Conservation (phyloP, 2,329 filamentous ascomycete genomes). For the Clonostachys byssicola region DNA sequence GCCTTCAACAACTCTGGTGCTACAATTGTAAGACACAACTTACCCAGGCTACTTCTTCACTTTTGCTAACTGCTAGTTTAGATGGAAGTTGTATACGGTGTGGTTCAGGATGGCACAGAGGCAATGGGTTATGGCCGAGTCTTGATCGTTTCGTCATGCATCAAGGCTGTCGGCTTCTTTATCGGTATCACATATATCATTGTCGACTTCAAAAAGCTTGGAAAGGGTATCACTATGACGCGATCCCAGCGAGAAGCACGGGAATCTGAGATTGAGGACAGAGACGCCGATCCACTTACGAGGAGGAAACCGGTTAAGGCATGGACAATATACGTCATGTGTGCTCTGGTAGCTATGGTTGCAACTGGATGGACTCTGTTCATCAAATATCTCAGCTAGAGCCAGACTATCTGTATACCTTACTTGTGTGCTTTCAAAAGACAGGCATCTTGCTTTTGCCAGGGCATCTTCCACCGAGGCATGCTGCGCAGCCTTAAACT, state of each 20-base stretch:
- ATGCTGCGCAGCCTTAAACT: too few relatives aligned
- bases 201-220: slow-evolving; percentile 10
- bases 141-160: slow-evolving; percentile 6
- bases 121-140: slow-evolving; percentile 10
- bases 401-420: too few relatives aligned
- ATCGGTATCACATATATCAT: slow-evolving; percentile 10
- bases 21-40: slow-evolving; percentile 10
- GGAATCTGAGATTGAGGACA: slow-evolving; percentile 8
- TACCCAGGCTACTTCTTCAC: too few relatives aligned
- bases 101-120: slow-evolving; percentile 11
- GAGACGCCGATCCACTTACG: slow-evolving; percentile 9
- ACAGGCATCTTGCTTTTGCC: too few relatives aligned
- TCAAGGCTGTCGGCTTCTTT: slow-evolving; percentile 11
- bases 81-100: slow-evolving; percentile 15
- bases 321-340: slow-evolving; percentile 7
- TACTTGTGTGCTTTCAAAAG: too few relatives aligned
- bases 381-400: slow-evolving; percentile 10
- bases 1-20: slow-evolving; percentile 13
- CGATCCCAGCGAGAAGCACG: slow-evolving; percentile 6
- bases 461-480: too few relatives aligned
- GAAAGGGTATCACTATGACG: slow-evolving; percentile 12
- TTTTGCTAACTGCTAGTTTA: not conserved
- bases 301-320: slow-evolving; percentile 6
- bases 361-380: slow-evolving; percentile 9
- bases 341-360: slow-evolving; percentile 8